These are phyloP conservation scores for Ascochyta viciae-villosae DNA, from an alignment of 2,329 filamentous ascomycete genomes.

Conservation along the genomic window DNA sequence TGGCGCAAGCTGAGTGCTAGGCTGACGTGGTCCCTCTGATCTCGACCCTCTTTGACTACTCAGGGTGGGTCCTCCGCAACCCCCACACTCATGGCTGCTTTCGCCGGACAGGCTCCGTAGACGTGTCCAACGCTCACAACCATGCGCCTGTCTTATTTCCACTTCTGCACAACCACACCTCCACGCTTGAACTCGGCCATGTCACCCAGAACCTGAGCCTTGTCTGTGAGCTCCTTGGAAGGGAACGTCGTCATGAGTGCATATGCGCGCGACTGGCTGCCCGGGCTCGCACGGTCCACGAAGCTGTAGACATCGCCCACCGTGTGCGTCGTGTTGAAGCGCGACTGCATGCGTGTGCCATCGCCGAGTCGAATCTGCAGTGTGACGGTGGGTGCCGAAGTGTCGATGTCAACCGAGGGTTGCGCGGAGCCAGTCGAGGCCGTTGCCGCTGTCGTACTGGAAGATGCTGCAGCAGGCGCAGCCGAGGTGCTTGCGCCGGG, in stretches of 20 bases:
- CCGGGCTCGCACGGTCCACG: conserved; percentile 68
- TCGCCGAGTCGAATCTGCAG: conserved; percentile 81
- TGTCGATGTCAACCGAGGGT: conserved; percentile 63
- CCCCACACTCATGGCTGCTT: conserved; percentile 2
- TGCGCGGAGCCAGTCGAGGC: conserved; percentile 47
- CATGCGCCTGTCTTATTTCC: conserved; percentile 45
- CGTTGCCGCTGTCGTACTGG: conserved; percentile 39
- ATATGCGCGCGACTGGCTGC: conserved; percentile 66
- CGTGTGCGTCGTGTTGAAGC: conserved; percentile 82
- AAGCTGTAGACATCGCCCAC: conserved; percentile 80
- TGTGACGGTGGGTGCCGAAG: conserved; percentile 70
- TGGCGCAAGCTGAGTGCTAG: background rate
- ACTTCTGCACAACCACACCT: conserved; percentile 64
- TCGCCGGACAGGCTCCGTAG: background rate
- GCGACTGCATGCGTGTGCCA: conserved; percentile 76
- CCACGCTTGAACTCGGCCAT: conserved; percentile 60
- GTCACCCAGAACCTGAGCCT: conserved; percentile 56
- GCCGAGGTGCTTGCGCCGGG: conserved; percentile 61
- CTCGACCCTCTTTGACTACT: conserved; percentile 8
- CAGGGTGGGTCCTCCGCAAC: conserved; percentile 7
- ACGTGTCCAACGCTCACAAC: background rate
- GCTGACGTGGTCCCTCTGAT: conserved; percentile 13
- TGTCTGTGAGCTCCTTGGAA: conserved; percentile 79
- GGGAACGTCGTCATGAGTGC: conserved; percentile 84
- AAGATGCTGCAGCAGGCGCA: conserved; percentile 43